A percentile compares a stretch with the other conserved stretches of the same genome.
Conservation (phyloP, 2,329 filamentous ascomycete genomes). For the Ascochyta viciae-villosae region DNA sequence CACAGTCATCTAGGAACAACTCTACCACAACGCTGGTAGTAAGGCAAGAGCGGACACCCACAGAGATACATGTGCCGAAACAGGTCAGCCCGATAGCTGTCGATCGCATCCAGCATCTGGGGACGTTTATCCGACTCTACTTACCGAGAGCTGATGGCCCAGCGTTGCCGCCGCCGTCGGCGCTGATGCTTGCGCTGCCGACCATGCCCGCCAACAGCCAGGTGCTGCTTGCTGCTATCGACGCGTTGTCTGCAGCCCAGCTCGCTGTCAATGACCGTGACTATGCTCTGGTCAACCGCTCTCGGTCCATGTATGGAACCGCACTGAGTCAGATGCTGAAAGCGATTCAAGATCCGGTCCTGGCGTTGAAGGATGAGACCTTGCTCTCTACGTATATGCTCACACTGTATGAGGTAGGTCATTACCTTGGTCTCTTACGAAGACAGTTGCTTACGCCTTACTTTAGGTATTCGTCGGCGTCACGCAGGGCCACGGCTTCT, state of each 20-base stretch:
- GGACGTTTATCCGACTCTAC: slow-evolving; percentile 44
- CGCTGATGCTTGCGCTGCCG: slow-evolving; percentile 43
- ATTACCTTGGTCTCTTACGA: neutral
- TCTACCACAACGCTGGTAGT: slow-evolving; percentile 18
- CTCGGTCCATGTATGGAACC: slow-evolving; percentile 44
- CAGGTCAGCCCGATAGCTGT: slow-evolving; percentile 44
- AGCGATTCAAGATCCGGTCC: slow-evolving; percentile 37
- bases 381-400: slow-evolving; percentile 46
- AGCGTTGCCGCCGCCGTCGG: slow-evolving; percentile 45
- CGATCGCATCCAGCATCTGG: slow-evolving; percentile 45
- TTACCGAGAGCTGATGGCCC: slow-evolving; percentile 38
- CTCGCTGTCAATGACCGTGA: slow-evolving; percentile 43
- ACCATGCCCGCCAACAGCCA: slow-evolving; percentile 39
- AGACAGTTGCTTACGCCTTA: neutral
- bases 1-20: slow-evolving; percentile 7
- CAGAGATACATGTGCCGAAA: slow-evolving; percentile 32
- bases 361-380: slow-evolving; percentile 42
- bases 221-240: slow-evolving; percentile 42
- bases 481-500: slow-evolving; percentile 45
- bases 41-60: slow-evolving; percentile 21
- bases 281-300: slow-evolving; percentile 40
- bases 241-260: slow-evolving; percentile 45
- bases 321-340: slow-evolving; percentile 43
- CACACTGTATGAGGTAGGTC: slow-evolving; percentile 42
- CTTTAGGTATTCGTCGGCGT: slow-evolving; percentile 45